phyloP scores from a whole-genome alignment of 139 green algal genomes.

The Chlamydomonas sp. region DNA sequence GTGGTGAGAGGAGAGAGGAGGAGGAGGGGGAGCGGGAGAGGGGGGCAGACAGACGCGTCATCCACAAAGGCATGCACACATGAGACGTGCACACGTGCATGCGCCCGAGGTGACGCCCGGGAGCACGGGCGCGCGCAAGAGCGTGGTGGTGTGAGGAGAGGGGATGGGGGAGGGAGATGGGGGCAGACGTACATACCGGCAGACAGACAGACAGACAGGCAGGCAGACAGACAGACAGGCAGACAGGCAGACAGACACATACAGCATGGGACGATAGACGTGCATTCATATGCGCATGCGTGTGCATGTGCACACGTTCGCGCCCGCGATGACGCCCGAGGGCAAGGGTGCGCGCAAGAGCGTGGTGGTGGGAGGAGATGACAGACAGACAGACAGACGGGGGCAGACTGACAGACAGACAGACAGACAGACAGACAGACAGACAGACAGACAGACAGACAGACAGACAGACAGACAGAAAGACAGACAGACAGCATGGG shows the following conservation, averaged over 20 bases:
- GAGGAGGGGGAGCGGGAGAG: neutral
- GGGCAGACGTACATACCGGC: too few relatives aligned
- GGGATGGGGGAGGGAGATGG: too few relatives aligned
- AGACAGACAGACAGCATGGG: neutral
- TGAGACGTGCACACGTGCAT: too few relatives aligned
- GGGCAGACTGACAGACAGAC: neutral
- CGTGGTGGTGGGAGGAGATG: neutral
- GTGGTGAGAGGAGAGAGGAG: neutral
- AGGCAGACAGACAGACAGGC: too few relatives aligned
- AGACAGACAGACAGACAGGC: too few relatives aligned
- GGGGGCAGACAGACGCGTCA: neutral
- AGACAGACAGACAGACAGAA: neutral
- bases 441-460: too few relatives aligned
- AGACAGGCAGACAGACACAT: too few relatives aligned
- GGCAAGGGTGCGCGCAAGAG: neutral
- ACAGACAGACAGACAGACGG: neutral
- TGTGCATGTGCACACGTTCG: too few relatives aligned
- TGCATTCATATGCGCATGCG: too few relatives aligned
- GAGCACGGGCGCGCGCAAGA: neutral
- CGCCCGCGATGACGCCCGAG: too few relatives aligned
- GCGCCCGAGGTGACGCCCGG: too few relatives aligned
- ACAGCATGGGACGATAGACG: neutral
- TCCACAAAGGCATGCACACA: too few relatives aligned
- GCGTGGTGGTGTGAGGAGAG: neutral
- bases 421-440: neutral